These are phyloP conservation scores for Albophoma yamanashiensis DNA, from an alignment of 2,329 filamentous ascomycete species.

Conservation along the genomic window DNA sequence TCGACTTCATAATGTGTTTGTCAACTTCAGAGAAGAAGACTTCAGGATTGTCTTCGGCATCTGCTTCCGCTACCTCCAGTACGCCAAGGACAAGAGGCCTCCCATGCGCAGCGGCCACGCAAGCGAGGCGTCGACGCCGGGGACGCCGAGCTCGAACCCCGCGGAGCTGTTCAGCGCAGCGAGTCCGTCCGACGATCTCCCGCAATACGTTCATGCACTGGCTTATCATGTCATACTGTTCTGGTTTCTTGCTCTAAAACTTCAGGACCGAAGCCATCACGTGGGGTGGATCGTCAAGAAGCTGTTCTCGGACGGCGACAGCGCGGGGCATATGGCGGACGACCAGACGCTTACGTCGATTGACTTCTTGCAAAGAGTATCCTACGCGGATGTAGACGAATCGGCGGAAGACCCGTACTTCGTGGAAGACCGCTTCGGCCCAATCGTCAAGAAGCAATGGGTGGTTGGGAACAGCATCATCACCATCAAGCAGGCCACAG, in stretches of 20 bases:
- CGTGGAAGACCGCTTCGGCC: slow-evolving; percentile 51
- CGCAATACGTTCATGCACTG: slow-evolving; percentile 86
- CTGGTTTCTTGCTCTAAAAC: slow-evolving; percentile 87
- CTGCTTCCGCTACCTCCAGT: slow-evolving; percentile 86
- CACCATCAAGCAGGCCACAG: slow-evolving; percentile 59
- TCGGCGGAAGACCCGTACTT: slow-evolving; percentile 58
- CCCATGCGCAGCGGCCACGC: slow-evolving; percentile 34
- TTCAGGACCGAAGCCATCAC: slow-evolving; percentile 72
- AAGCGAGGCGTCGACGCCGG: slow-evolving; percentile 28
- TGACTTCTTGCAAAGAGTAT: slow-evolving; percentile 86
- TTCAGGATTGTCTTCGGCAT: slow-evolving; percentile 93
- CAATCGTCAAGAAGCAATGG: slow-evolving; percentile 58
- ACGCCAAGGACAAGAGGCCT: slow-evolving; percentile 59
- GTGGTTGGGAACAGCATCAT: slow-evolving; percentile 64
- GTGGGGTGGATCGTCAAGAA: slow-evolving; percentile 87
- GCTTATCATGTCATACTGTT: slow-evolving; percentile 94
- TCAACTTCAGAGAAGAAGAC: slow-evolving; percentile 84
- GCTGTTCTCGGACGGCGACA: slow-evolving; percentile 67
- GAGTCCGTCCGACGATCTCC: slow-evolving; percentile 56
- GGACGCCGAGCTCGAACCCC: slow-evolving; percentile 7
- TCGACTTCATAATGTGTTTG: slow-evolving; percentile 71
- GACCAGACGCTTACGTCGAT: slow-evolving; percentile 91
- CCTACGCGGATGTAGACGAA: slow-evolving; percentile 77
- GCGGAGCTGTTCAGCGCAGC: slow-evolving; percentile 11
- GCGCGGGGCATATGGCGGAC: slow-evolving; percentile 60